A percentile compares a stretch with the other conserved stretches of the same genome.
These are phyloP conservation scores for Cordyceps javanica DNA, from an alignment of 2,329 filamentous ascomycete genomes.

Conservation along the genomic window DNA sequence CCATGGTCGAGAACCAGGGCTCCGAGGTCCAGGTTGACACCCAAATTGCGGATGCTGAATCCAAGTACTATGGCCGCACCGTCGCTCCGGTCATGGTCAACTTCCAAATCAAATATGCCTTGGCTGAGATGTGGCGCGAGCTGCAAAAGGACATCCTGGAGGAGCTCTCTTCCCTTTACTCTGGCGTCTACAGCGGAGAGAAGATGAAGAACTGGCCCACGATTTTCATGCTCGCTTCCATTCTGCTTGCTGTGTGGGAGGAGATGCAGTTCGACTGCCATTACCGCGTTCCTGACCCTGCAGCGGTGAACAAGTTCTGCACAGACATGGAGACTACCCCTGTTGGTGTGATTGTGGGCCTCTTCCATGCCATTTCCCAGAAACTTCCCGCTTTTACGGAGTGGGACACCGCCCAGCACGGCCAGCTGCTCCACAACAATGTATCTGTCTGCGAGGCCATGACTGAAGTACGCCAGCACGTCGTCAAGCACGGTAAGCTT, in stretches of 20 bases:
- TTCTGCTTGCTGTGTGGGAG: conserved; percentile 92
- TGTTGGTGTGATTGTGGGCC: conserved; percentile 89
- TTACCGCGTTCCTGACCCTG: conserved; percentile 82
- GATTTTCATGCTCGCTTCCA: conserved; percentile 94
- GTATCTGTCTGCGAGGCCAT: conserved; percentile 87
- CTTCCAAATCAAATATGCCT: conserved; percentile 96
- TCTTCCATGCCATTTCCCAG: conserved; percentile 97
- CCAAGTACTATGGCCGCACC: conserved; percentile 83
- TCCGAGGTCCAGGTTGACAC: conserved; percentile 73
- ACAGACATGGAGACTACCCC: conserved; percentile 93
- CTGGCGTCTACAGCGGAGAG: conserved; percentile 95
- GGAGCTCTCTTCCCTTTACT: conserved; percentile 87
- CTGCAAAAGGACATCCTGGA: conserved; percentile 93
- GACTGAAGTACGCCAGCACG: conserved; percentile 90
- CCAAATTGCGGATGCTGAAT: conserved; percentile 78
- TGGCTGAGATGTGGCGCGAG: conserved; percentile 97
- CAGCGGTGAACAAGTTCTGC: conserved; percentile 89
- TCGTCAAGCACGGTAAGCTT: conserved; percentile 83
- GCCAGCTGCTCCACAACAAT: conserved; percentile 86
- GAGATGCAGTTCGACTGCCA: conserved; percentile 99
- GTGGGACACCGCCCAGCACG: conserved; percentile 89
- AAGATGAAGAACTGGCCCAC: conserved; percentile 99
- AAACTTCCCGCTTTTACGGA: conserved; percentile 89
- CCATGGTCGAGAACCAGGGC: conserved; percentile 84
- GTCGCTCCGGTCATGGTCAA: conserved; percentile 98